Base-by-base conservation (phyloP, 164 flowering plant genomes). In the Magnolia changhungtana region DNA sequence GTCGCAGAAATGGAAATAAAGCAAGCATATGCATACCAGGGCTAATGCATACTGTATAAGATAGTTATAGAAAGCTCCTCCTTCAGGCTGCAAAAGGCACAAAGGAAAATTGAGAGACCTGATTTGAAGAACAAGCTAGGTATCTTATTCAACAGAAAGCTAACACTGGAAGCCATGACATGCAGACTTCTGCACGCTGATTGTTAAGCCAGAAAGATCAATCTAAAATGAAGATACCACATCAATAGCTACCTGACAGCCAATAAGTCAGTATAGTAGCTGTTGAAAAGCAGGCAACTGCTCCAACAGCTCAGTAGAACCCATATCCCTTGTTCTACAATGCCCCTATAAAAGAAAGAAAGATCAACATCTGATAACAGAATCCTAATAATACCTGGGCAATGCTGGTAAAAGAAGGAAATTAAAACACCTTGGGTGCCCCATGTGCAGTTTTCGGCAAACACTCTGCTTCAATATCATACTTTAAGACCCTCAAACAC, bases 41-140 rank as follows among this genome's bases (percentile, higher is more conserved):
- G 98, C 94, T 79, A 96, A 82, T n/a, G 99, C 98, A 82, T 94
- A 96, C 75, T 94, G 99, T 68, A 96, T 80, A 23, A 96, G 96
- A 76, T 85, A 94, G 80, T 91, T 96, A 84, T 80, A 50, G 75
- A 82, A 91, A 74, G 98, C 96, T 74, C 78, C 87, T 84, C 98
- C 99, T 83, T 96, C 98, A 37, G 99, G 99, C 99, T 96, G 92
- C 85, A 86, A 82, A 81, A 80, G 27, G 49, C 16, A 27, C 4
- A 65, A 50, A 14, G 18, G n/a, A 50, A 27, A 45, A 7, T 70
- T 70, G 14, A 50, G 24, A 70, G 20, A 18, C 52, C 4, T 45
- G 8, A 20, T 49, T 19, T 1, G n/a, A 49, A 45, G 29, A 20
- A 70, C 13, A 70, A n/a, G n/a, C n/a, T n/a, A 19, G 6, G 10